These are phyloP conservation scores for Pelargonium nanum DNA, from an alignment of 345 rosid genomes.

Conservation along the genomic window DNA sequence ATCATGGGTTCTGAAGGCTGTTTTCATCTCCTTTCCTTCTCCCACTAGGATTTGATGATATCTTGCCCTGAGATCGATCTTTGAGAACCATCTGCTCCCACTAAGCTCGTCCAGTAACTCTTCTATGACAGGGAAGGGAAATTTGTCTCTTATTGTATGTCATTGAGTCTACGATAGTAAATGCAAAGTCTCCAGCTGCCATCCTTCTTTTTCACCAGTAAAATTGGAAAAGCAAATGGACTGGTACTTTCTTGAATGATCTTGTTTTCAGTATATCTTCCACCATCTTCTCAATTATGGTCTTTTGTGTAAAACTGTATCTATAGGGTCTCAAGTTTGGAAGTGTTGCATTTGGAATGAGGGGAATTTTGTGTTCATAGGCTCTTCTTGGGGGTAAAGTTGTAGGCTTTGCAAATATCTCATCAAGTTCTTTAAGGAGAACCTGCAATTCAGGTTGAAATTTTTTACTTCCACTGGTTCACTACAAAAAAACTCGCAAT, in stretches of 20 bases:
- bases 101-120: neutral
- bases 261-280: neutral
- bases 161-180: neutral
- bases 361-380: too few species aligned
- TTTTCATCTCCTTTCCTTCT: neutral
- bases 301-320: neutral
- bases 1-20: neutral
- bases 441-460: too few species aligned
- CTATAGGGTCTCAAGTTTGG: neutral
- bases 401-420: too few species aligned
- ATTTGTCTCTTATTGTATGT: neutral
- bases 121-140: neutral
- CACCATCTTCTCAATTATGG: neutral
- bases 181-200: neutral
- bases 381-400: too few species aligned
- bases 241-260: neutral
- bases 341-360: too few species aligned
- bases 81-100: neutral
- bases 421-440: too few species aligned
- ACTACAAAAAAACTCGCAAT: too few species aligned
- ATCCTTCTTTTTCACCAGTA: conserved; percentile 1
- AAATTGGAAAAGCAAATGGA: neutral
- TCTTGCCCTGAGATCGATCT: neutral
- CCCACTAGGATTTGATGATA: neutral
- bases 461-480: too few species aligned